A percentile compares a stretch with the other conserved stretches of the same genome.
phyloP scores from a whole-genome alignment of 306 rosid genomes.

The Cyclanthera cordifolia region DNA sequence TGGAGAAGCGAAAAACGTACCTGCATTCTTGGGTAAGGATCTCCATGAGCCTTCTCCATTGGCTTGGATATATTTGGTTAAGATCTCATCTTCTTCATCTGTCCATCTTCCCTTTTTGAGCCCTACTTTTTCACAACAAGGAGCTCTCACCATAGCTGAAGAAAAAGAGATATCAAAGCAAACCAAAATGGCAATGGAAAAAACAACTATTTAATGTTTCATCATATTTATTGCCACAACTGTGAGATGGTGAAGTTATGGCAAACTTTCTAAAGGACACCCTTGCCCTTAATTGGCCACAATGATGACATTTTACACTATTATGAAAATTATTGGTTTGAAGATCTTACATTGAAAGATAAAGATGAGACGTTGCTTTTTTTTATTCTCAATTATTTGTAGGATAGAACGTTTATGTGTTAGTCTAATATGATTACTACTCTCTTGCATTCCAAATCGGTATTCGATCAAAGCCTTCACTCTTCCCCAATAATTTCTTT shows the following conservation, averaged over 20 bases:
- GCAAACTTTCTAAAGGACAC: neutral
- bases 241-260: neutral
- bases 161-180: neutral
- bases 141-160: constrained; percentile 67
- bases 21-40: constrained; percentile 74
- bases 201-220: neutral
- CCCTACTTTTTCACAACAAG: constrained; percentile 79
- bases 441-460: too few relatives aligned
- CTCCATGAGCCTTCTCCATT: constrained; percentile 92
- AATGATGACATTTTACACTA: too few relatives aligned
- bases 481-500: too few relatives aligned
- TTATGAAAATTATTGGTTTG: too few relatives aligned
- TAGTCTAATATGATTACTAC: too few relatives aligned
- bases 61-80: constrained; percentile 39
- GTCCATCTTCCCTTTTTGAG: constrained; percentile 79
- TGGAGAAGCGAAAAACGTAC: constrained; percentile 19
- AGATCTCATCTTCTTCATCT: constrained; percentile 48
- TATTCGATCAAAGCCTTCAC: too few relatives aligned
- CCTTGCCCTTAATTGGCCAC: neutral
- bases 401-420: too few relatives aligned
- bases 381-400: too few relatives aligned
- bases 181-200: neutral
- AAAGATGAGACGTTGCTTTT: too few relatives aligned
- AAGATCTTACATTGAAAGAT: too few relatives aligned
- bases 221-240: neutral